Percentiles rank a stretch among this genome's conserved stretches.
These are phyloP conservation scores for Friedmanniomyces simplex DNA, from an alignment of 495 filamentous ascomycete species.

Conservation along the genomic window DNA sequence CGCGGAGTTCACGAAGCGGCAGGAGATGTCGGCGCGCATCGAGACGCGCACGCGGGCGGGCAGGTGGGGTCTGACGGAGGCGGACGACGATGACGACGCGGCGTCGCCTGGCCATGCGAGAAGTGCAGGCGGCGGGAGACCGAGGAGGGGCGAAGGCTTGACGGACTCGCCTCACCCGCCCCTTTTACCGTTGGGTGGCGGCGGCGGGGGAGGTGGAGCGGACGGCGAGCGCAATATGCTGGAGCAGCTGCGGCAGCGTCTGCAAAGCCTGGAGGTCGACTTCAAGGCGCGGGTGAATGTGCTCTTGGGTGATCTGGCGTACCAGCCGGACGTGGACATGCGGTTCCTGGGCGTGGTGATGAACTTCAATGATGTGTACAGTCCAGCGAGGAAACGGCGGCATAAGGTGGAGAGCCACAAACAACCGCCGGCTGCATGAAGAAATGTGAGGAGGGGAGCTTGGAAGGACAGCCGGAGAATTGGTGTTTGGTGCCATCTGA, in stretches of 20 bases:
- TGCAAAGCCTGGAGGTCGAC: slow-evolving; percentile 57
- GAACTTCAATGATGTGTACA: slow-evolving; percentile 98
- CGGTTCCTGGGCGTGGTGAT: slow-evolving; percentile 89
- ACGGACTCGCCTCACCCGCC: slow-evolving; percentile 13
- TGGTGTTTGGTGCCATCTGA: neutral
- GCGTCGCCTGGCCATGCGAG: slow-evolving; percentile 1
- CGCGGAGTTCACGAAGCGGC: slow-evolving; percentile 80
- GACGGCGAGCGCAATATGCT: slow-evolving; percentile 56
- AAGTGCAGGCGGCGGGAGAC: neutral
- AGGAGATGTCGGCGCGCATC: slow-evolving; percentile 69
- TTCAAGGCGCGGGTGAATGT: slow-evolving; percentile 69
- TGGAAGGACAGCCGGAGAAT: too few relatives aligned
- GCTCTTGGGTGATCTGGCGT: slow-evolving; percentile 77
- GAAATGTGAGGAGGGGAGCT: neutral
- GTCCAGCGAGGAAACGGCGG: slow-evolving; percentile 53
- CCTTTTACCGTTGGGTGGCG: slow-evolving; percentile 2
- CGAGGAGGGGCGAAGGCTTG: neutral
- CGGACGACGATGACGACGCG: slow-evolving; percentile 34
- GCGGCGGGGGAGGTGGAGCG: slow-evolving; percentile 21
- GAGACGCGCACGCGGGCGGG: slow-evolving; percentile 52
- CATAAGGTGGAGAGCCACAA: slow-evolving; percentile 9
- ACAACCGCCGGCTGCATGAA: neutral
- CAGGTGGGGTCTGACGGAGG: slow-evolving; percentile 55
- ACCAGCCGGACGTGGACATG: slow-evolving; percentile 93
- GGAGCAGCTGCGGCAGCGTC: slow-evolving; percentile 58